These are phyloP conservation scores for Spergularia azorica DNA, from an alignment of 179 eudicot species.

Conservation along the genomic window DNA sequence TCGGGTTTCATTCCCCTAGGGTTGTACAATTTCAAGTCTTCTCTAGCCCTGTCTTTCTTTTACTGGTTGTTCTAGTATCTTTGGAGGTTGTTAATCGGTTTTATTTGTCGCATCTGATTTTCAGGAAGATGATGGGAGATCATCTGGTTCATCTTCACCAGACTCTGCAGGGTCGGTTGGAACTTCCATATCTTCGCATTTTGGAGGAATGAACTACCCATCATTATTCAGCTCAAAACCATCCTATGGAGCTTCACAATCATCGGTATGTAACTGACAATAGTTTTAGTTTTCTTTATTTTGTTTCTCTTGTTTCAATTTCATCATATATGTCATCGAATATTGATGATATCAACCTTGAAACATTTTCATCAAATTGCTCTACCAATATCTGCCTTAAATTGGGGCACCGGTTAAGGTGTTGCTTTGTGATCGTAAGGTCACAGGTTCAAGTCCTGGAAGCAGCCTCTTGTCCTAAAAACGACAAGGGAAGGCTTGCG, in stretches of 20 bases:
- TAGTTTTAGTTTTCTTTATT: background rate
- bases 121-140: slow-evolving; percentile 90
- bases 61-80: slow-evolving; percentile 1
- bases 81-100: background rate
- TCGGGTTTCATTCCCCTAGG: background rate
- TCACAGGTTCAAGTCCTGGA: no score
- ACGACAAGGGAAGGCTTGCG: no score
- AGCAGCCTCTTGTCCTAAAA: no score
- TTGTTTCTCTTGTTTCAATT: background rate
- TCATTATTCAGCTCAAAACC: slow-evolving; percentile 93
- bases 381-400: no score
- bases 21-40: background rate
- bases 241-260: slow-evolving; percentile 68
- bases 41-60: background rate
- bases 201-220: slow-evolving; percentile 98
- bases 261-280: slow-evolving; percentile 47
- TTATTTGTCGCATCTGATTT: slow-evolving; percentile 18
- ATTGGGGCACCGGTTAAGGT: no score
- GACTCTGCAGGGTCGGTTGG: slow-evolving; percentile 89
- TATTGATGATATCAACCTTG: background rate
- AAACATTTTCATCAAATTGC: no score
- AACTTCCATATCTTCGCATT: slow-evolving; percentile 97
- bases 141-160: slow-evolving; percentile 95
- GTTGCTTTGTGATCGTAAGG: no score
- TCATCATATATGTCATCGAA: background rate